phyloP scores from a whole-genome alignment of 2,329 filamentous ascomycete genomes.

The Aotearoamyces nothofagi region DNA sequence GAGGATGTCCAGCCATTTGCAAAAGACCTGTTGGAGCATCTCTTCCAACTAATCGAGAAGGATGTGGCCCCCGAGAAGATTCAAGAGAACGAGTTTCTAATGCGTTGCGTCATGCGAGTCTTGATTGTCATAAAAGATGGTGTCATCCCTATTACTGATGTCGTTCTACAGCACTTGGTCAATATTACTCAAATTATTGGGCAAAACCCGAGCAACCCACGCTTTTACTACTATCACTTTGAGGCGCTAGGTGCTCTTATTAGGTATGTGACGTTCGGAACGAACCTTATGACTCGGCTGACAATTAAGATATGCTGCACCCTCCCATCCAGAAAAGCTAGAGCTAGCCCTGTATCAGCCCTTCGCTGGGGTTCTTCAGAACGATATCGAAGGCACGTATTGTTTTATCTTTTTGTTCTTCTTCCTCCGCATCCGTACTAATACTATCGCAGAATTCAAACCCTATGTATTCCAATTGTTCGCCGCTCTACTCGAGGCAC shows the following conservation, averaged over 20 bases:
- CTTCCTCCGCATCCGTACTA: slow-evolving; percentile 14
- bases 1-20: slow-evolving; percentile 67
- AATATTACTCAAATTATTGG: slow-evolving; percentile 86
- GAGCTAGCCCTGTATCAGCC: slow-evolving; percentile 72
- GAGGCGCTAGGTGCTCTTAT: slow-evolving; percentile 87
- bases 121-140: slow-evolving; percentile 85
- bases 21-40: slow-evolving; percentile 73
- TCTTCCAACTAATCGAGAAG: slow-evolving; percentile 84
- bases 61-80: slow-evolving; percentile 78
- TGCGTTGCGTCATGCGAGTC: slow-evolving; percentile 97
- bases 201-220: slow-evolving; percentile 88
- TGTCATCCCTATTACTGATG: slow-evolving; percentile 57
- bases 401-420: background rate
- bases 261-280: slow-evolving; percentile 27
- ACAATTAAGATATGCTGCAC: slow-evolving; percentile 43
- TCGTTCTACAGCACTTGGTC: slow-evolving; percentile 70
- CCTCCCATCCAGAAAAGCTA: slow-evolving; percentile 53
- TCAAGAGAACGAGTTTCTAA: slow-evolving; percentile 96
- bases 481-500: slow-evolving; percentile 76
- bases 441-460: slow-evolving; percentile 56
- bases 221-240: slow-evolving; percentile 98
- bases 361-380: slow-evolving; percentile 64
- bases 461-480: slow-evolving; percentile 96
- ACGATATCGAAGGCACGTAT: slow-evolving; percentile 60
- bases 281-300: slow-evolving; percentile 5